Evolutionary conservation across 306 rosid genomes (phyloP), one percentile per base, ranked within the genome.

Genomic region (Medicago truncatula): DNA sequence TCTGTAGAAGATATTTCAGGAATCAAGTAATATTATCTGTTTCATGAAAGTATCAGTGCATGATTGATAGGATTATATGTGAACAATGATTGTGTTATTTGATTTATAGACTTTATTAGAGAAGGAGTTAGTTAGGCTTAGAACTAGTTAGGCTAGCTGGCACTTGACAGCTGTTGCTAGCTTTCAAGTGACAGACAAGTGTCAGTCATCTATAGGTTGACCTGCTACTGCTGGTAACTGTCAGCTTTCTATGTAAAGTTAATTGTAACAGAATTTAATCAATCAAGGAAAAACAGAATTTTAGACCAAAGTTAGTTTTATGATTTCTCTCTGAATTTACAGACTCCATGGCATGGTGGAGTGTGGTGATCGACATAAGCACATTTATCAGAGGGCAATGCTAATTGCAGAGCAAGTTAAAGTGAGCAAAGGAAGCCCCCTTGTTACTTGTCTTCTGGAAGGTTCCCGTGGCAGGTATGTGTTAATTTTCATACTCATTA

Each of bases 351-450:
- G 98, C 73, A 88, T 96, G 89, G 96, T 89, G 69, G 98, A 92
- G 0, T 90, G 98, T 82, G 99, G 98, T 66, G 89, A 79, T 71
- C 92, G 98, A 82, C 85, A 92, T 79, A 82, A 87, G 83, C 93
- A 92, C 81, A 89, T 92, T 66, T 86, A 85, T 82, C 88, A 89
- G 83, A 90, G 93, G 78, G 92, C 96, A 74, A 87, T 92, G 88
- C 82, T 88, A 70, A 88, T 96, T 75, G 98, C 88, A 84, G 97
- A 90, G 85, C 97, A 96, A 87, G 99, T 96, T 78, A 92, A 89
- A 89, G 93, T 89, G 79, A 96, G 99, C 80, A 83, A 86, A 82
- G 97, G 97, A 89, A 92, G 98, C 83, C 96, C 99, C 4, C 89
- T 96, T 73, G 89, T 92, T 80, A 88, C 96, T 53, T 89, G 98